A percentile compares a stretch with the other conserved stretches of the same genome.
Conservation (phyloP, 306 rosid genomes). For the Cicer bijugum region DNA sequence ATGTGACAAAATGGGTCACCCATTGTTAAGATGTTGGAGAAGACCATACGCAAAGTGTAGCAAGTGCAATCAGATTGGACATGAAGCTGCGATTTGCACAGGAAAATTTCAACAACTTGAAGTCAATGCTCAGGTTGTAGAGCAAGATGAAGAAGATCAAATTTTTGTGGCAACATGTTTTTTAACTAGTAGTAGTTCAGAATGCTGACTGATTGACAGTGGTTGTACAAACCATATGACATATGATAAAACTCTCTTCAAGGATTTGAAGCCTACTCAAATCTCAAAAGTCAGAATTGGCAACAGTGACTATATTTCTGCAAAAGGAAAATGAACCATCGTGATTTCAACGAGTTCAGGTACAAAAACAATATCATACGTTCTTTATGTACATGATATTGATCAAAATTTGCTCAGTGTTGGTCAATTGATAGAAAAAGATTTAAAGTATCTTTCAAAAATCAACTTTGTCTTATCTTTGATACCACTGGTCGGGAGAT, state of each 20-base stretch:
- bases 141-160: not conserved
- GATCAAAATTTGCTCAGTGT: constrained; percentile 15
- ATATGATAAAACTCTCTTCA: not conserved
- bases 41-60: not conserved
- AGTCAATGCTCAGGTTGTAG: not conserved
- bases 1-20: not conserved
- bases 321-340: not conserved
- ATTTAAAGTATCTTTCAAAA: constrained; percentile 11
- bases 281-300: not conserved
- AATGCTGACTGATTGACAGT: not conserved
- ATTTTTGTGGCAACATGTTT: not conserved
- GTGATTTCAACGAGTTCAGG: not conserved
- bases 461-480: not conserved
- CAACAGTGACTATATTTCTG: not conserved
- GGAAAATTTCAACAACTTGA: not conserved
- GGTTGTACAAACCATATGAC: constrained; percentile 10
- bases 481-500: not conserved
- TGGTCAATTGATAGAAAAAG: not conserved
- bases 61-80: not conserved
- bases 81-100: not conserved
- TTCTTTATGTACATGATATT: constrained; percentile 19
- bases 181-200: not conserved
- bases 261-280: not conserved
- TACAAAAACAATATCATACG: constrained; percentile 3
- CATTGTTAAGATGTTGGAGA: not conserved